Percentiles rank a stretch among this genome's conserved stretches.
Conservation (phyloP, 148 eudicot species). For the Spergularia bocconei region DNA sequence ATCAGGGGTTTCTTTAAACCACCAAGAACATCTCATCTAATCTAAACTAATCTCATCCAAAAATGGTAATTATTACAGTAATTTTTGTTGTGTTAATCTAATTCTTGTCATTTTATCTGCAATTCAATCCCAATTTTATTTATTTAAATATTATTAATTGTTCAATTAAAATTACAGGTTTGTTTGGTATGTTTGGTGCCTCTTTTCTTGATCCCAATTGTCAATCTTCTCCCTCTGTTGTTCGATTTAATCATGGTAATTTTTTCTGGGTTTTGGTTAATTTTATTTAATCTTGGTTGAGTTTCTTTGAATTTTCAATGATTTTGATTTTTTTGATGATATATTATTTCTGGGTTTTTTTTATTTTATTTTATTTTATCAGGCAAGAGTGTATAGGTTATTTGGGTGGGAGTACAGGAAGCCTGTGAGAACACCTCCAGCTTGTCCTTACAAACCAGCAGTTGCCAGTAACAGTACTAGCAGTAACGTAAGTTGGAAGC, state of each 20-base stretch:
- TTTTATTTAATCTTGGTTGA: background rate
- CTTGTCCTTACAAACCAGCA: constrained; percentile 67
- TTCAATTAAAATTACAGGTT: constrained; percentile 30
- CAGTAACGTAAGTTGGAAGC: constrained; percentile 34
- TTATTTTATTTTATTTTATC: too few species aligned
- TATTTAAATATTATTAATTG: background rate
- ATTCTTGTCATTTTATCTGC: background rate
- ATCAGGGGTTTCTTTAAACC: constrained; percentile 7
- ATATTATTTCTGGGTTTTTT: background rate
- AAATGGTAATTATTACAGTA: background rate
- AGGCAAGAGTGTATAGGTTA: constrained; percentile 65
- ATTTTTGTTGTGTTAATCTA: background rate
- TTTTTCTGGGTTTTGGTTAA: background rate
- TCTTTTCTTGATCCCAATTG: constrained; percentile 65
- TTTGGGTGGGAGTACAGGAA: constrained; percentile 79
- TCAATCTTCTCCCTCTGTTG: constrained; percentile 55
- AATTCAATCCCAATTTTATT: background rate
- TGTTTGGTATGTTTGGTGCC: constrained; percentile 64
- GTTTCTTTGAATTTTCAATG: constrained; percentile 2
- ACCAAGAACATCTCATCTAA: background rate
- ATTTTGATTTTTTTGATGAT: background rate
- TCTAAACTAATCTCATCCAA: background rate
- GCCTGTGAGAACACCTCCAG: constrained; percentile 75
- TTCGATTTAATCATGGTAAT: constrained; percentile 54
- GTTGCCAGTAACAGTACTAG: constrained; percentile 37